phyloP scores from a whole-genome alignment of 768 basidiomycete genomes.

The Tylopilus sp. region DNA sequence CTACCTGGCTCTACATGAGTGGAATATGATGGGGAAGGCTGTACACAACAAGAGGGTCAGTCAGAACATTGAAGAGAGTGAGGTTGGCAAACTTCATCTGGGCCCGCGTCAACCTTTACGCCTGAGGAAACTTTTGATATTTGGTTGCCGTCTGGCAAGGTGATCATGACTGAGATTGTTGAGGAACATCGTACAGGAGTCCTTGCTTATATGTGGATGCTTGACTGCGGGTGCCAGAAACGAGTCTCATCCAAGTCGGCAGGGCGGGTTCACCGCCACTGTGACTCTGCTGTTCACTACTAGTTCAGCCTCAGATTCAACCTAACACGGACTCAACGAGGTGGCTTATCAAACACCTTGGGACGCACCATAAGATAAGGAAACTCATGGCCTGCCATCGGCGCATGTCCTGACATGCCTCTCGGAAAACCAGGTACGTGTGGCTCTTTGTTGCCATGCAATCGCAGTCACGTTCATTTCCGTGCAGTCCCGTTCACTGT shows the following conservation, averaged over 20 bases:
- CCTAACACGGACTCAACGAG: too few species aligned
- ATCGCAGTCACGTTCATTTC: too few species aligned
- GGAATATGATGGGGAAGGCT: constrained; percentile 22
- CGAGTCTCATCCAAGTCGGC: not conserved
- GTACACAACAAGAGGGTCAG: not conserved
- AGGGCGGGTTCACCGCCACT: not conserved
- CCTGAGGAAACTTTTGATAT: not conserved
- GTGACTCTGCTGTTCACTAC: too few species aligned
- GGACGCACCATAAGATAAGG: too few species aligned
- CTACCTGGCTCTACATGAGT: too few species aligned
- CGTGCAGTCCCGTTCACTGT: too few species aligned
- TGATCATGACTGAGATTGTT: constrained; percentile 2
- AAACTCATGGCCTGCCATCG: too few species aligned
- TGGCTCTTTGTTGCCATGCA: too few species aligned
- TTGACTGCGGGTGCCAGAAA: not conserved
- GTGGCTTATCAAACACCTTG: too few species aligned
- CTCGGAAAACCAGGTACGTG: too few species aligned
- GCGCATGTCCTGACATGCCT: too few species aligned
- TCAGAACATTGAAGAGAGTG: not conserved
- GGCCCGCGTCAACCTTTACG: not conserved
- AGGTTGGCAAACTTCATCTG: constrained; percentile 5
- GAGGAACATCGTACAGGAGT: not conserved
- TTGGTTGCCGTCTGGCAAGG: not conserved
- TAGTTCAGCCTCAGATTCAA: too few species aligned
- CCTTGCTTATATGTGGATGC: not conserved